Base-by-base conservation (phyloP, 805 yeast genomes). In the Jamesozyma spencerorum region DNA sequence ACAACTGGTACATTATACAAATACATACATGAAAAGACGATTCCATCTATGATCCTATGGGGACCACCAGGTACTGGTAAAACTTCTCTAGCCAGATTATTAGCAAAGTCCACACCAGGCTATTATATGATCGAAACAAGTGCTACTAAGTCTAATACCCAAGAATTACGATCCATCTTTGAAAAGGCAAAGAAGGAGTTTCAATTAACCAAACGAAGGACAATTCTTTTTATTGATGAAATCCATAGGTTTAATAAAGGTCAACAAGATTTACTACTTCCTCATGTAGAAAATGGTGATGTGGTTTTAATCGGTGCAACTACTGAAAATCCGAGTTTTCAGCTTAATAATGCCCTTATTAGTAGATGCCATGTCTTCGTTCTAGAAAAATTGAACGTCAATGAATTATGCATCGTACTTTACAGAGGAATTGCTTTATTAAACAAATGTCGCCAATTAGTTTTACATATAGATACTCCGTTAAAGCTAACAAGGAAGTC, bases 31-130 rank as follows among this genome's bases (percentile, higher is more conserved):
- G 63, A 72, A 15, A 61, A 81, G n/a, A 66, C 69, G 36, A 66
- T 84, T 6, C 97, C 97, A 1, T 86, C 96, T 0, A 71, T 92
- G 77, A 77, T 92, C 2, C 63, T 92, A 4, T 83, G 92, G 84
- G 99, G 99, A 0, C 95, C 95, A 1, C 94, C 97, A 2, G 98
- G 98, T 0, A 88, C 86, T 2, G 90, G 69, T 0, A 92, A 92
- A 56, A 92, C 98, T 0, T 81, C 96, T 0, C 57, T 92, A 20
- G 92, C 94, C 0, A 60, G 82, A n/a, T 55, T 72, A 15, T 47
- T 70, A 6, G 51, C 69, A 4, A 49, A 53, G 24, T 48, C 53
- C 0, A 59, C 46, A 8, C 31, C 38, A 8, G 54, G 54, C 11
- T 64, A 65, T 24, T 55, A 79, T 34, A 79, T 86, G 55, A 70